Conservation (phyloP, 805 yeast genomes). For the Pichia heedii region DNA sequence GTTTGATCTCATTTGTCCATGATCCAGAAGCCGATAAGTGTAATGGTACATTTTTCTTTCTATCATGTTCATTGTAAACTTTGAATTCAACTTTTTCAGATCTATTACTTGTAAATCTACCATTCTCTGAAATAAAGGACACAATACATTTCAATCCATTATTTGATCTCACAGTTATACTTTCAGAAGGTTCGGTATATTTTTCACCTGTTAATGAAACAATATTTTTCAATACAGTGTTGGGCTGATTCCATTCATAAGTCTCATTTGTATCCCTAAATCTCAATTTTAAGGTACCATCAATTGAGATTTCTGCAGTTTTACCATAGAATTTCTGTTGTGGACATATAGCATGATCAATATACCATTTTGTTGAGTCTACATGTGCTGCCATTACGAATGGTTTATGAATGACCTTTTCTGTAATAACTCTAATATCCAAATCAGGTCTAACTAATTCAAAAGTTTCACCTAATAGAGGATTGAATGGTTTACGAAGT, state of each 20-base stretch:
- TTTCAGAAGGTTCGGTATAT: constrained; percentile 77
- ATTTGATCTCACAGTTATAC: constrained; percentile 57
- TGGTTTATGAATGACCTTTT: constrained; percentile 86
- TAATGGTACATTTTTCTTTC: constrained; percentile 24
- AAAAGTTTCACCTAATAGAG: constrained; percentile 86
- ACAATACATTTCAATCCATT: constrained; percentile 62
- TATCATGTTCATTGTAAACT: constrained; percentile 28
- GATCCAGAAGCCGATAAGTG: constrained; percentile 47
- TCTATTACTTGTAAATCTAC: constrained; percentile 79
- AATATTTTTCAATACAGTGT: constrained; percentile 72
- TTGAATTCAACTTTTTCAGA: constrained; percentile 56
- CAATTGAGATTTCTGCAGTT: constrained; percentile 71
- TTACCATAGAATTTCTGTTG: constrained; percentile 94
- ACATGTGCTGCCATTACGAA: constrained; percentile 64
- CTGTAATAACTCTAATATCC: constrained; percentile 67
- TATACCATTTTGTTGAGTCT: constrained; percentile 63
- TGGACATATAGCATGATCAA: constrained; percentile 59
- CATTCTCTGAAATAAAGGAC: constrained; percentile 62
- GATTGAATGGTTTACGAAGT: constrained; percentile 87
- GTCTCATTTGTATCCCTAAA: constrained; percentile 51
- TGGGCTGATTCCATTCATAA: constrained; percentile 79
- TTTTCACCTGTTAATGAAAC: constrained; percentile 78
- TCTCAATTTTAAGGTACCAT: constrained; percentile 55
- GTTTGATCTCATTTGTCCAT: constrained; percentile 67
- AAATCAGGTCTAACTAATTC: constrained; percentile 81